These are phyloP conservation scores for Nicotiana tomentosiformis DNA, from an alignment of 257 asterid genomes.

Conservation along the genomic window DNA sequence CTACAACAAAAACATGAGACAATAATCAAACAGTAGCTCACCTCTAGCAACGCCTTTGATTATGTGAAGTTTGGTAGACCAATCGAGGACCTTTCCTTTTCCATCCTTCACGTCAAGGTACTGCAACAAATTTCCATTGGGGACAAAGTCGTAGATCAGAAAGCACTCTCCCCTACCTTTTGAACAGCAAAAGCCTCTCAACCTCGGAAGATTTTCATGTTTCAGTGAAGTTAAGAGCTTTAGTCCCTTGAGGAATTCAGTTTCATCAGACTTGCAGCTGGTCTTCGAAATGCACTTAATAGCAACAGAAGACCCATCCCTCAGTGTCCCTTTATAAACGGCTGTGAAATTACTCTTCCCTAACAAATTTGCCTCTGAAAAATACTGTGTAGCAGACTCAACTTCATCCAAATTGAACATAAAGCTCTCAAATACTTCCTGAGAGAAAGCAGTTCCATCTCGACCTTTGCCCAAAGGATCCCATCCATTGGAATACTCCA, in stretches of 20 bases:
- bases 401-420: conserved; percentile 83
- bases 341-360: conserved; percentile 85
- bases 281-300: conserved; percentile 83
- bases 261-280: conserved; percentile 86
- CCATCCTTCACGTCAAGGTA: conserved; percentile 59
- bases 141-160: conserved; percentile 73
- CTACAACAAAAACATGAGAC: not conserved
- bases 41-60: conserved; percentile 91
- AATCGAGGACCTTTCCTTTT: conserved; percentile 59
- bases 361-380: conserved; percentile 68
- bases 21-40: conserved; percentile 16
- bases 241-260: conserved; percentile 71
- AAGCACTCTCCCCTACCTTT: conserved; percentile 95
- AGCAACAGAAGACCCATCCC: conserved; percentile 84
- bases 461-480: conserved; percentile 68
- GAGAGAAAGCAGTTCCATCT: conserved; percentile 57
- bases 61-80: conserved; percentile 63
- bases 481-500: conserved; percentile 85
- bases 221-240: conserved; percentile 65
- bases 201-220: conserved; percentile 69
- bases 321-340: conserved; percentile 59
- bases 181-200: conserved; percentile 96
- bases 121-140: conserved; percentile 75
- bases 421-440: conserved; percentile 73
- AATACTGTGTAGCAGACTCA: conserved; percentile 82